These are phyloP conservation scores for Leccinum aurantiacum DNA, from an alignment of 768 basidiomycete genomes.

Conservation along the genomic window DNA sequence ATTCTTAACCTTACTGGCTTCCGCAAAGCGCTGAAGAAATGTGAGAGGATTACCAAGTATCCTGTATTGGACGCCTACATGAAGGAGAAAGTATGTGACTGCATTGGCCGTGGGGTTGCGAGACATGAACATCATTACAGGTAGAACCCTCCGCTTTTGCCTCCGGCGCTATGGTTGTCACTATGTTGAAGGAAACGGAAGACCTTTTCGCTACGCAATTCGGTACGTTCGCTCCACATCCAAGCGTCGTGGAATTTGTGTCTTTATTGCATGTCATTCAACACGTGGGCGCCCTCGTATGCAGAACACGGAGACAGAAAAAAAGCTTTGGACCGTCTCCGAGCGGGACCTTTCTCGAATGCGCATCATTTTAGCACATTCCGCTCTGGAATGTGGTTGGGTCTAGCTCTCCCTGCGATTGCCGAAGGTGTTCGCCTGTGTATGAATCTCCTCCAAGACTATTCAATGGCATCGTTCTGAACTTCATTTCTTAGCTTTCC, in stretches of 20 bases:
- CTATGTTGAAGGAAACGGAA: constrained; percentile 75
- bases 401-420: constrained; percentile 69
- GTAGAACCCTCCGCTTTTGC: constrained; percentile 70
- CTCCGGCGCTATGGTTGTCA: constrained; percentile 56
- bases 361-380: constrained; percentile 77
- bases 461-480: background rate
- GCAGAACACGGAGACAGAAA: constrained; percentile 73
- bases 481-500: constrained; percentile 45
- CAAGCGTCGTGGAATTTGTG: background rate
- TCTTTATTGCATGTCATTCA: background rate
- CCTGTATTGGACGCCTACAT: constrained; percentile 78
- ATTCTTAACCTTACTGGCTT: constrained; percentile 90
- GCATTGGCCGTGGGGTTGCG: background rate
- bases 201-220: constrained; percentile 76
- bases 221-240: constrained; percentile 43
- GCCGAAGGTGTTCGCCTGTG: constrained; percentile 64
- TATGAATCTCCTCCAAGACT: constrained; percentile 4
- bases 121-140: constrained; percentile 32
- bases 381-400: constrained; percentile 69
- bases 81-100: constrained; percentile 57
- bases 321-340: constrained; percentile 66
- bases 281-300: background rate
- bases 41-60: constrained; percentile 76
- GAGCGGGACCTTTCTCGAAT: constrained; percentile 49
- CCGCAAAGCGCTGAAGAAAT: constrained; percentile 83